Base-by-base conservation (phyloP, 768 basidiomycete genomes). In the Tricholoma hemisulphureum region DNA sequence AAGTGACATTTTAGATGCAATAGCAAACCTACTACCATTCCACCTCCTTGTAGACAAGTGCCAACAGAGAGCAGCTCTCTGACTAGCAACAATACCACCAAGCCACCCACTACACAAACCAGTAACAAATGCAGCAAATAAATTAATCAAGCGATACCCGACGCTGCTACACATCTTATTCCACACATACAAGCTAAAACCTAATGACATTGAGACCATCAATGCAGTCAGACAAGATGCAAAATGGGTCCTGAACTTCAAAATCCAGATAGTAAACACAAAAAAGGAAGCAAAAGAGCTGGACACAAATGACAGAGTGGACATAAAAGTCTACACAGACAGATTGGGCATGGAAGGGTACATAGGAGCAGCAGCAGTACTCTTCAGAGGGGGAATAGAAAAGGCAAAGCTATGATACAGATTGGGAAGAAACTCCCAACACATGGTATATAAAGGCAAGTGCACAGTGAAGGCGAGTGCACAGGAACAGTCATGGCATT, bases 381-480 rank as follows among this genome's bases (percentile, higher is more conserved):
- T 67, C 7, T 57, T 29, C 16, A 21, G 43, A 20, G 45, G 32
- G 0, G 26, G 50, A n/a, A 32, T 31, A 18, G 18, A 9, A 23
- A 43, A 24, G 8, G 55, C 41, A 24, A 56, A 51, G 1, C 46
- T 66, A n/a, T 13, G 51, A 16, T 62, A 51, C 57, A 51, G 57
- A 18, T 45, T 68, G 11, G 65, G 67, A 13, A 26, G 53, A 14
- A 49, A 53, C 1, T 26, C 31, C 14, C 16, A 51, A 1, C 58
- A 63, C 45, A 65, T 57, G 4, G 53, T 59, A 9, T 62, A 61
- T n/a, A n/a, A n/a, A n/a, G n/a, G 56, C n/a, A n/a, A n/a, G n/a
- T n/a, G n/a, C n/a, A n/a, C n/a, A n/a, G n/a, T 48, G 60, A 68
- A 50, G 63, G 56, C n/a, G 61, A 68, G 34, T 51, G 28, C n/a